Percentiles rank a stretch among this genome's conserved stretches.
Conservation (phyloP, 2,329 filamentous ascomycete species). For the Cladosporium sp. region DNA sequence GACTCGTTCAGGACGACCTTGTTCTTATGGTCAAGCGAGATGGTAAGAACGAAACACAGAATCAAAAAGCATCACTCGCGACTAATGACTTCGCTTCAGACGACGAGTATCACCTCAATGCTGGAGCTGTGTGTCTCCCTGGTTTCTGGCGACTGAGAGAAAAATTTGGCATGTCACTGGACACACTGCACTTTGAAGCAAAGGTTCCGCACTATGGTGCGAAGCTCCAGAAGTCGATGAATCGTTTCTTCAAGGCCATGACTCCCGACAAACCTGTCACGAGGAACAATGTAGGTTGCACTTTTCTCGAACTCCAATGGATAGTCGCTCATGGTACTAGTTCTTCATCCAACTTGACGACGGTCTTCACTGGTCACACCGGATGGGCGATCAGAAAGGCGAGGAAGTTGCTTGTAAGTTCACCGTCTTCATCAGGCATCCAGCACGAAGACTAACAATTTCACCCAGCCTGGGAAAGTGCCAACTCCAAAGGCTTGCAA, state of each 20-base stretch:
- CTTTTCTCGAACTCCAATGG: not conserved
- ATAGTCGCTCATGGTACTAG: not conserved
- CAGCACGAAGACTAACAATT: not conserved
- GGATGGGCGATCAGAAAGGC: conserved; percentile 6
- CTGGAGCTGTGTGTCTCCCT: conserved; percentile 5
- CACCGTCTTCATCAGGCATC: no score
- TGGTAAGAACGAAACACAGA: not conserved
- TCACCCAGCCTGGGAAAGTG: not conserved
- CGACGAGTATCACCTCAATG: conserved; percentile 5
- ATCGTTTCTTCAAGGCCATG: conserved; percentile 10
- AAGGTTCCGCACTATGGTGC: conserved; percentile 8
- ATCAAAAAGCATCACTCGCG: not conserved
- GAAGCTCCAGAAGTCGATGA: conserved; percentile 10
- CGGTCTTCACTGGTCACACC: conserved; percentile 8
- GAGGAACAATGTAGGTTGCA: not conserved
- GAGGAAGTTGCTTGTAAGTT: conserved; percentile 5
- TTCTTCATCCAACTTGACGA: conserved; percentile 10
- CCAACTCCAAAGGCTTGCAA: not conserved
- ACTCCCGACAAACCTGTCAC: conserved; percentile 8
- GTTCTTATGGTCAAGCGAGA: conserved; percentile 9
- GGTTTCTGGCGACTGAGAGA: conserved; percentile 12
- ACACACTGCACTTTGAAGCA: conserved; percentile 8
- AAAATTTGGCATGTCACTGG: conserved; percentile 11
- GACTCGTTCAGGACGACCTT: conserved; percentile 7
- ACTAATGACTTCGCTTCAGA: not conserved